Evolutionary conservation across 2,329 filamentous ascomycete species (phyloP).

Genomic region (Penicillium decumbens): DNA sequence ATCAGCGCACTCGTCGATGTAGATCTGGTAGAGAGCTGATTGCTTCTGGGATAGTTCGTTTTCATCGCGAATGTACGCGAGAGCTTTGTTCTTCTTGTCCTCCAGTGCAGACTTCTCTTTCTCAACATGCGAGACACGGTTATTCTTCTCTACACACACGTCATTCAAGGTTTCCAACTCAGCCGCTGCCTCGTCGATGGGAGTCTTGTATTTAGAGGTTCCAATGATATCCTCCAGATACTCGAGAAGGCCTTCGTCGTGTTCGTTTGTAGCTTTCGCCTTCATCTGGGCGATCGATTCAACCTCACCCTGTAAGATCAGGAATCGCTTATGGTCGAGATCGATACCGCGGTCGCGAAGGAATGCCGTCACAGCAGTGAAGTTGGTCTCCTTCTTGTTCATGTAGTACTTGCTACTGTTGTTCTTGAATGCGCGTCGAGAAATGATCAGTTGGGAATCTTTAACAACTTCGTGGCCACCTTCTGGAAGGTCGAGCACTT

Average conservation of each 20-base stretch:
- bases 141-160: conserved; percentile 89
- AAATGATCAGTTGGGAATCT: conserved; percentile 79
- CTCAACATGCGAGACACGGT: conserved; percentile 92
- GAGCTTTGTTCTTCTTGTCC: conserved; percentile 92
- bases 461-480: conserved; percentile 73
- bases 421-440: conserved; percentile 91
- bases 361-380: conserved; percentile 82
- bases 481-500: conserved; percentile 80
- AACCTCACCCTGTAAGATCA: conserved; percentile 95
- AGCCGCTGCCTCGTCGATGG: conserved; percentile 86
- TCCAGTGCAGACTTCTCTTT: conserved; percentile 92
- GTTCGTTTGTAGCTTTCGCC: conserved; percentile 86
- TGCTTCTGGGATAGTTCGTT: conserved; percentile 89
- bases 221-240: conserved; percentile 99
- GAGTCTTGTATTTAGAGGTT: conserved; percentile 95
- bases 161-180: conserved; percentile 93
- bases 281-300: conserved; percentile 99
- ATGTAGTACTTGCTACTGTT: conserved; percentile 99
- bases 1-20: conserved; percentile 80
- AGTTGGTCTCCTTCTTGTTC: conserved; percentile 82
- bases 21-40: conserved; percentile 87
- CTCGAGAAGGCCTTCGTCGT: conserved; percentile 92
- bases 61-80: conserved; percentile 84
- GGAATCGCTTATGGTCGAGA: conserved; percentile 94
- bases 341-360: conserved; percentile 86